Base-by-base conservation (phyloP, 1,284 basidiomycete species). In the Peniophora sp. region DNA sequence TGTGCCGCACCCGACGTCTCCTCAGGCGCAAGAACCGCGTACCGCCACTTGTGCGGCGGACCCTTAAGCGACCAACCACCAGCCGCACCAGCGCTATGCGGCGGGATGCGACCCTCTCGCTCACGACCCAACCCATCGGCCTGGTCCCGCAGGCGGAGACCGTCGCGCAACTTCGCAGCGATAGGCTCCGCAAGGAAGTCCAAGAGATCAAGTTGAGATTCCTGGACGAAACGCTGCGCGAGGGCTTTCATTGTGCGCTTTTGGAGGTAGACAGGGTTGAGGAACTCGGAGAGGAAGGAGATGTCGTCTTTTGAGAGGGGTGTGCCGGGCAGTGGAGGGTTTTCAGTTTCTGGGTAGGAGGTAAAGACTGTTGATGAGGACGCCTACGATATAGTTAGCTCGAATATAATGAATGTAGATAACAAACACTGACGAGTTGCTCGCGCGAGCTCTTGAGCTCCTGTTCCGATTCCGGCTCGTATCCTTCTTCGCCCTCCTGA, bases 31-130 rank as follows among this genome's bases (percentile, higher is more conserved):
- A 93, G 82, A 2, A 77, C 75, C 60, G 89, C 86, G 70, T 94
- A 98, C 34, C 96, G 89, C 77, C 92, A 91, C 68, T 95, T 93
- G 68, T 96, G 93, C 24, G 95, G 90, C 5, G 96, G 96, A 2
- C 95, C 94, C 58, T 82, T 79, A 57, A 92, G 62, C 32, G 63
- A 63, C 93, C 94, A 98, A 3, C 73, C 72, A 23, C 74, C 73
- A 16, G 70, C 68, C 1, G 71, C 69, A n/a, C 80, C 81, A 16
- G 76, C 66, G 20, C 60, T 53, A 53, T 95, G 92, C n/a, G 77
- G 63, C 0, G 90, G 85, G 41, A 93, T 75, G 48, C 67, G 71
- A 8, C 69, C 70, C 27, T 57, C 47, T 23, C 73, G 75, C 24
- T 75, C 70, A 17, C 71, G 67, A 12, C 81, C 80, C 25, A 90